Percentiles rank a stretch among this genome's conserved stretches.
Conservation (phyloP, 1,139 yeast genomes). For the Magnusiomyces fungicola region DNA sequence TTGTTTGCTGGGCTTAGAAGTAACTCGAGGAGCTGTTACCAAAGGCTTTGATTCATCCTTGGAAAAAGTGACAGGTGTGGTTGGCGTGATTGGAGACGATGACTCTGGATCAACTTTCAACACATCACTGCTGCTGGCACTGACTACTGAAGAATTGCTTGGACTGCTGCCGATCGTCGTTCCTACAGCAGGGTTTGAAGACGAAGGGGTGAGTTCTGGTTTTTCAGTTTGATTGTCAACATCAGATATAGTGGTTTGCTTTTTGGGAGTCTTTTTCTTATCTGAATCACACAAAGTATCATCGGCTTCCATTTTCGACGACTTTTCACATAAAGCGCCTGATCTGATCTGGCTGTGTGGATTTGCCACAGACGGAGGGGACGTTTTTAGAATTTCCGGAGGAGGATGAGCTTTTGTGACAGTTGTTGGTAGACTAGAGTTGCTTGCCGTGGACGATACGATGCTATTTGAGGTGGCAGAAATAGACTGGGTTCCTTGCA, state of each 20-base stretch:
- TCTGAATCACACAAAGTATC: too few species aligned
- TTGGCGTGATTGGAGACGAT: neutral
- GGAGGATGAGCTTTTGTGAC: neutral
- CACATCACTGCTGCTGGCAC: too few species aligned
- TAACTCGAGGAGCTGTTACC: neutral
- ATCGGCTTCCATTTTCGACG: too few species aligned
- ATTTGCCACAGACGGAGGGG: neutral
- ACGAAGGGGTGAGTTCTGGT: too few species aligned
- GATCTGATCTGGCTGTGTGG: neutral
- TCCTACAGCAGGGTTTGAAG: too few species aligned
- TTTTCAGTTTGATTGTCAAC: too few species aligned
- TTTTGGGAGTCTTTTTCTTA: too few species aligned
- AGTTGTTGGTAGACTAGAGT: neutral
- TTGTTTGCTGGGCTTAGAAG: conserved; percentile 10
- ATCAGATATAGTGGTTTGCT: too few species aligned
- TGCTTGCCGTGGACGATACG: neutral
- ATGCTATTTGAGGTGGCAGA: conserved; percentile 14
- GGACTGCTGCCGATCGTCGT: too few species aligned
- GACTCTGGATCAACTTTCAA: neutral
- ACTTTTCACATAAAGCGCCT: too few species aligned
- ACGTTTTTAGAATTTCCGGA: neutral
- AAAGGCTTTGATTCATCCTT: neutral
- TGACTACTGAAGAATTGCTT: too few species aligned
- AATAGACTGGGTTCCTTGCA: conserved; percentile 34
- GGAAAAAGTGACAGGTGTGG: neutral